Percentiles rank a stretch among this genome's conserved stretches.
Conservation (phyloP, 495 filamentous ascomycete genomes). For the Penicillium cataractarum region DNA sequence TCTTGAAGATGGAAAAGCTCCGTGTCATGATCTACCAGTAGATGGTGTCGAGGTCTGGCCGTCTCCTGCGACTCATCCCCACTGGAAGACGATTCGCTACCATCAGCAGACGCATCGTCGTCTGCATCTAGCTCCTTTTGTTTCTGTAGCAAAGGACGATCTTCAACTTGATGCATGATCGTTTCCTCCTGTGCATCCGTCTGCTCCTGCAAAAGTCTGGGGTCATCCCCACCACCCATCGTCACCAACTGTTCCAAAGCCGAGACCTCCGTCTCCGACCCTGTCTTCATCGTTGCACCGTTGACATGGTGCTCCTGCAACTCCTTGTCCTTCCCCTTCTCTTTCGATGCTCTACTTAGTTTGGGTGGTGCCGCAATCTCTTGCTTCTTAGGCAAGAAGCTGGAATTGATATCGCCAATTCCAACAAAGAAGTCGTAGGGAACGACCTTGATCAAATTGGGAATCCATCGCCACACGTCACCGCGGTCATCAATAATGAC, state of each 20-base stretch:
- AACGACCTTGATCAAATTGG: conserved; percentile 91
- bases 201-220: conserved; percentile 71
- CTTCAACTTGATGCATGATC: conserved; percentile 84
- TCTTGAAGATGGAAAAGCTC: conserved; percentile 76
- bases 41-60: conserved; percentile 66
- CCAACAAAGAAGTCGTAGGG: conserved; percentile 98
- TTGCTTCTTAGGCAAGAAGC: conserved; percentile 87
- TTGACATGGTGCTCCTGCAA: conserved; percentile 41
- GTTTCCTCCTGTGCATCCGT: conserved; percentile 80
- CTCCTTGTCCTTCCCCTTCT: conserved; percentile 23
- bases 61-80: conserved; percentile 48
- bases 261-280: conserved; percentile 46
- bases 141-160: conserved; percentile 82
- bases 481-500: conserved; percentile 97
- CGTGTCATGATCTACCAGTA: conserved; percentile 81
- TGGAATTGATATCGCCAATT: conserved; percentile 98
- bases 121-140: conserved; percentile 87
- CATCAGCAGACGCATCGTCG: conserved; percentile 63
- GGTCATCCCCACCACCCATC: conserved; percentile 76
- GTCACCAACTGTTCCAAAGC: conserved; percentile 74
- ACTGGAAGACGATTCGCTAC: conserved; percentile 40
- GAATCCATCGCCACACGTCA: conserved; percentile 96
- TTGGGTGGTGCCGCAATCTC: conserved; percentile 56
- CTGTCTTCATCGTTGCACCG: conserved; percentile 34
- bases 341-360: conserved; percentile 20